Base-by-base conservation (phyloP, 2,329 filamentous ascomycete genomes). In the Monosporascus sp. region DNA sequence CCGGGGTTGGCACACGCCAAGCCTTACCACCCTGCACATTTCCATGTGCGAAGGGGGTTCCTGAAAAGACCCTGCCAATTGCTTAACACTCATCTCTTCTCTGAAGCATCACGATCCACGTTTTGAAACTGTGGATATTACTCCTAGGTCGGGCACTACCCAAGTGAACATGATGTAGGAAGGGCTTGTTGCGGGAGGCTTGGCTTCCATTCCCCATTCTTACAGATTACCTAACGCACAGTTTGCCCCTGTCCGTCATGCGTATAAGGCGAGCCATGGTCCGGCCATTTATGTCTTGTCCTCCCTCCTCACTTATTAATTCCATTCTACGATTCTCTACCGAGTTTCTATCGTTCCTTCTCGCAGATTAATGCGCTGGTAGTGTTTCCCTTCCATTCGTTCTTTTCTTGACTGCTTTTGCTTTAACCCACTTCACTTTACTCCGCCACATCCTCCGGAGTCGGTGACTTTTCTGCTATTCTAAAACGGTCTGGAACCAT, bases 401-500 rank as follows among this genome's bases (percentile, higher is more conserved):
- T 76, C 65, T 66, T 69, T 73, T 75, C 64, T 68, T 60, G 58
- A 55, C 57, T 59, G 56, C 65, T 70, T 70, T 69, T 66, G 54
- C 61, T 58, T 58, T 58, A 62, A 60, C 58, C 61, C 58, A 55
- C 64, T 65, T 65, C 63, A 62, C 68, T 68, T 66, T 65, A 60
- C 63, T 65, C 64, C 57, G 75, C 67, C 73, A 67, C 70, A 14
- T 11, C 31, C 11, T 14, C 2, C 31, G 31, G 31, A 46, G 22
- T 31, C 24, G 22, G 5, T 15, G 22, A 74, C 71, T 67, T 74
- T 74, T 70, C 66, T 65, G 65, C 60, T 65, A 64, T 67, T 69
- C 65, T 62, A 62, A 64, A 65, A 64, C 70, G 75, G 77, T 79
- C 77, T 78, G 78, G 76, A 70, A 80, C 77, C 76, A 71, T 66